Evolutionary conservation across 1,284 basidiomycete species (phyloP).

Genomic region (Xerocomus minutiporus): DNA sequence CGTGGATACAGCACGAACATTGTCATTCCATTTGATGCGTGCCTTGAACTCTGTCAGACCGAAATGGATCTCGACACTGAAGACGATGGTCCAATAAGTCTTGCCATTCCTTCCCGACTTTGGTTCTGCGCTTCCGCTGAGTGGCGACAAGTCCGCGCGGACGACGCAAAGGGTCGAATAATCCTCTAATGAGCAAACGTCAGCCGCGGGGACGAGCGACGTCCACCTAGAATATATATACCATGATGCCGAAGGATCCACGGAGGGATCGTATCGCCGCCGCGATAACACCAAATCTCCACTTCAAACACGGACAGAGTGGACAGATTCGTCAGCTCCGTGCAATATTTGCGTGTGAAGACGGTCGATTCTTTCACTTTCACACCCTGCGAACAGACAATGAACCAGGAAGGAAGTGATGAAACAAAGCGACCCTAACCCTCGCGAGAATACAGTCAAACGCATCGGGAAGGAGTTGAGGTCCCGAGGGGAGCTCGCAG

Average conservation of each 20-base stretch:
- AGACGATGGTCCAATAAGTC: slow-evolving; percentile 75
- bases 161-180: slow-evolving; percentile 75
- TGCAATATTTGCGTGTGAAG: slow-evolving; percentile 75
- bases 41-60: slow-evolving; percentile 76
- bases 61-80: slow-evolving; percentile 77
- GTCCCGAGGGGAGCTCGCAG: slow-evolving; percentile 71
- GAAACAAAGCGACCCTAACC: slow-evolving; percentile 36
- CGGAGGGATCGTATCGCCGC: slow-evolving; percentile 59
- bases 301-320: slow-evolving; percentile 75
- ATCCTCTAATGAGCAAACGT: slow-evolving; percentile 40
- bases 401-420: slow-evolving; percentile 6
- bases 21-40: slow-evolving; percentile 75
- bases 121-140: slow-evolving; percentile 62
- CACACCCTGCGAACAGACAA: slow-evolving; percentile 42
- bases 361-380: slow-evolving; percentile 76
- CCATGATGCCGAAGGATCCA: slow-evolving; percentile 67
- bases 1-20: slow-evolving; percentile 43
- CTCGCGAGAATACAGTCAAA: slow-evolving; percentile 73
- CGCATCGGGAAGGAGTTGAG: slow-evolving; percentile 66
- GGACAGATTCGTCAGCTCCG: slow-evolving; percentile 67
- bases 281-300: slow-evolving; percentile 75
- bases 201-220: neutral
- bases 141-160: slow-evolving; percentile 65
- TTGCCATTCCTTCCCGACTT: slow-evolving; percentile 60
- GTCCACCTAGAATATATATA: slow-evolving; percentile 23